Base-by-base conservation (phyloP, 495 filamentous ascomycete genomes). In the Hypoxylon lienhwacheense region DNA sequence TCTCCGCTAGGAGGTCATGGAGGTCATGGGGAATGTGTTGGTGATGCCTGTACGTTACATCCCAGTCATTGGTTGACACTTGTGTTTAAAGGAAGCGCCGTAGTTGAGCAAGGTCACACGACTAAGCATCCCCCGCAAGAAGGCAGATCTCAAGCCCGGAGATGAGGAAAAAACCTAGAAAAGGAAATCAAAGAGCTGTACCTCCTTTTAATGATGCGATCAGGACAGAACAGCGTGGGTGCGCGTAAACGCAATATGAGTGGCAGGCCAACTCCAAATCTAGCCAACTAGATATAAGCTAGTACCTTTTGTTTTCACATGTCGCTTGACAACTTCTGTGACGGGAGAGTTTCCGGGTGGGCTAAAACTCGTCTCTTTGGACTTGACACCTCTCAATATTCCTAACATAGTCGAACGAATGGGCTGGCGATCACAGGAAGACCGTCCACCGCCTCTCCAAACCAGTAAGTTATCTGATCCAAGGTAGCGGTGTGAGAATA, bases 51-150 rank as follows among this genome's bases (percentile, higher is more conserved):
- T 41, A 32, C 47, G 47, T 43, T 61, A 22, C 20, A 55, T 52
- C 39, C 20, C 41, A 31, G 28, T 53, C 59, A 62, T 53, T 62
- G 25, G 53, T 19, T 55, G 48, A 10, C 21, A 33, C 31, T 53
- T 53, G 19, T 24, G 36, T 31, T 29, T 21, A 53, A 39, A 43
- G 49, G 47, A 58, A 49, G 37, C 47, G 44, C 44, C 44, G 47
- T 53, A 49, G 36, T 43, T 42, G 12, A 50, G 37, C 20, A 63
- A n/a, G 53, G 53, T 63, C 54, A 63, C 48, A 63, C 59, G 59
- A 63, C 59, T 40, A 1, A 19, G 43, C 10, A 14, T 17, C 45
- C 59, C 59, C 59, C 59, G 59, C 59, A 58, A 53, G 22, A 26
- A 20, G 17, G 49, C 16, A 63, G 59, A 63, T 63, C 59, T 58